phyloP scores from a whole-genome alignment of 768 basidiomycete genomes.

The Cubamyces sp. region DNA sequence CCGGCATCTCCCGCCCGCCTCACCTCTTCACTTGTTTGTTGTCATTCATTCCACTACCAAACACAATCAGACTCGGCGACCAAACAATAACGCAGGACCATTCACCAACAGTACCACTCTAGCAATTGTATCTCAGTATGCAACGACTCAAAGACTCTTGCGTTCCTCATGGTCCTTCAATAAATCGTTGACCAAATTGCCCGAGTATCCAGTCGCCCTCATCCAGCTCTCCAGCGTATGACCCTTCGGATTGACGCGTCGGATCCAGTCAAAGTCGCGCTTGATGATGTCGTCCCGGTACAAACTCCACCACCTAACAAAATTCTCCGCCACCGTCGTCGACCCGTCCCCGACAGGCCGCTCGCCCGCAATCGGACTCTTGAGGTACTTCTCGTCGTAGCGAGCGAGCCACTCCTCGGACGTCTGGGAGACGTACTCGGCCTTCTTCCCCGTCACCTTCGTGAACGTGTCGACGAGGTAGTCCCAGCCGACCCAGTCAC shows the following conservation, averaged over 20 bases:
- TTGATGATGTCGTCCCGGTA: constrained; percentile 49
- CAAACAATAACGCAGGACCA: too few relatives aligned
- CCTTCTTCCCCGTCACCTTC: constrained; percentile 22
- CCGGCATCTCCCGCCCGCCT: constrained; percentile 8
- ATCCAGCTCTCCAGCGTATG: constrained; percentile 48
- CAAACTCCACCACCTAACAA: constrained; percentile 46
- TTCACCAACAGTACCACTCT: too few relatives aligned
- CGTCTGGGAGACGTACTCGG: constrained; percentile 29
- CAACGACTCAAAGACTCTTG: too few relatives aligned
- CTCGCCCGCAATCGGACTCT: too few relatives aligned
- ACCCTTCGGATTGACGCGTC: constrained; percentile 41
- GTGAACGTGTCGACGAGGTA: constrained; percentile 34
- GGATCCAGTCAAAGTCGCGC: constrained; percentile 50
- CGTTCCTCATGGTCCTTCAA: too few relatives aligned
- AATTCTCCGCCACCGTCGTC: constrained; percentile 22
- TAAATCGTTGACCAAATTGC: too few relatives aligned
- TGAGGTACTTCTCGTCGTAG: too few relatives aligned
- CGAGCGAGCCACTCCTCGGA: too few relatives aligned
- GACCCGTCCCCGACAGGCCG: too few relatives aligned
- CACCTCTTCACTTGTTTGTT: not conserved
- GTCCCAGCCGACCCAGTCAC: constrained; percentile 32
- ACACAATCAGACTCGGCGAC: not conserved
- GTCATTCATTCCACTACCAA: constrained; percentile 10
- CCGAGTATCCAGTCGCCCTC: constrained; percentile 7
- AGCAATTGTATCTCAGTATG: too few relatives aligned